Evolutionary conservation across 345 rosid species (phyloP).

Genomic region (Nephelium lappaceum): DNA sequence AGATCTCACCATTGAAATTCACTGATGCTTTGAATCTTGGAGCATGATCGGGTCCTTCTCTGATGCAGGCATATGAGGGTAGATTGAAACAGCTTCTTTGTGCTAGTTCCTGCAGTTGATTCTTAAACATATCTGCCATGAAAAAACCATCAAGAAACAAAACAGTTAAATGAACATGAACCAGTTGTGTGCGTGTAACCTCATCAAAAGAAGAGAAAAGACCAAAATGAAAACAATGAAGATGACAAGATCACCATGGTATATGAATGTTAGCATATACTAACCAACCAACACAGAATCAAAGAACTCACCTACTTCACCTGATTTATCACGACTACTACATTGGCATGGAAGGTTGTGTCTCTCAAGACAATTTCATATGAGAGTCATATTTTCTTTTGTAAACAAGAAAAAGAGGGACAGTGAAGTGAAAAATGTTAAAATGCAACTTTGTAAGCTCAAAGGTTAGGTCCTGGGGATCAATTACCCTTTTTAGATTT

Average conservation of each 20-base stretch:
- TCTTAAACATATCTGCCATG: slow-evolving; percentile 61
- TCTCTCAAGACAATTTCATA: slow-evolving; percentile 23
- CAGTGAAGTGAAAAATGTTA: slow-evolving; percentile 16
- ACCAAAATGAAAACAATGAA: neutral
- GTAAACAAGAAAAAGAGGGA: slow-evolving; percentile 11
- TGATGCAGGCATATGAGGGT: slow-evolving; percentile 67
- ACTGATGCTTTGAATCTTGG: slow-evolving; percentile 83
- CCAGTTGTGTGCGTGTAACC: neutral
- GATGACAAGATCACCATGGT: neutral
- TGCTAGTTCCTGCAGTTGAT: slow-evolving; percentile 77
- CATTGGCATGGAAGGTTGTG: slow-evolving; percentile 29
- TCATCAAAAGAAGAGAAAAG: neutral
- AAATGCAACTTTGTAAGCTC: slow-evolving; percentile 7
- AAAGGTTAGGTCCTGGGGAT: neutral
- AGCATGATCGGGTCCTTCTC: slow-evolving; percentile 85
- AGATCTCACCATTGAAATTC: slow-evolving; percentile 75
- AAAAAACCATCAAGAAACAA: neutral
- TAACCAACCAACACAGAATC: slow-evolving; percentile 20
- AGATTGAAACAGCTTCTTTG: slow-evolving; percentile 80
- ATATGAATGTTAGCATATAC: neutral
- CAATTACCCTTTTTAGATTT: slow-evolving; percentile 8
- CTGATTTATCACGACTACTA: slow-evolving; percentile 25
- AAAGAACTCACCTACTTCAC: slow-evolving; percentile 38
- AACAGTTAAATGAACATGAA: slow-evolving; percentile 15
- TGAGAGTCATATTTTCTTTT: neutral